These are phyloP conservation scores for Paracorniculantispora psalliotae DNA, from an alignment of 2,329 filamentous ascomycete species.

Conservation along the genomic window DNA sequence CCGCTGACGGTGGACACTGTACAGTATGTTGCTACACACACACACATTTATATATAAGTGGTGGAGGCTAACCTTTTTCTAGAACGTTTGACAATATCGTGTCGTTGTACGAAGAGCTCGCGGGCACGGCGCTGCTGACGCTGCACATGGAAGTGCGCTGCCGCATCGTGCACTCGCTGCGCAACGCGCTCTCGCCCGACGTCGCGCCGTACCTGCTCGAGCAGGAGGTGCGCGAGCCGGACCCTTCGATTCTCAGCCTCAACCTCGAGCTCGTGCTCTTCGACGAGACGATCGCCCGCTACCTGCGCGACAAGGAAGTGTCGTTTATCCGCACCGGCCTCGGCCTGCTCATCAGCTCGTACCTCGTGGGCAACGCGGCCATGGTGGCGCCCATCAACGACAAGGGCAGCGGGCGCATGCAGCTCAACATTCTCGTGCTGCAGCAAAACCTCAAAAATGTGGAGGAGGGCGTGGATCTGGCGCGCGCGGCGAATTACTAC, in stretches of 20 bases:
- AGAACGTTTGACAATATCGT: slow-evolving; percentile 85
- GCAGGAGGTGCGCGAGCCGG: slow-evolving; percentile 70
- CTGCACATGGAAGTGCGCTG: slow-evolving; percentile 86
- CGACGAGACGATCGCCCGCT: slow-evolving; percentile 73
- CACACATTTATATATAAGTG: neutral
- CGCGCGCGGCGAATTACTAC: slow-evolving; percentile 62
- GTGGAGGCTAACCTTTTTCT: neutral
- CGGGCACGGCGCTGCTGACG: slow-evolving; percentile 72
- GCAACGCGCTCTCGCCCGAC: slow-evolving; percentile 55
- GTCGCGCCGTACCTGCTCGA: slow-evolving; percentile 60
- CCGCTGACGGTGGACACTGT: slow-evolving; percentile 85
- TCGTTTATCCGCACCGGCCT: slow-evolving; percentile 74
- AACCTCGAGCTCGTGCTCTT: slow-evolving; percentile 82
- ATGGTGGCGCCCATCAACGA: slow-evolving; percentile 78
- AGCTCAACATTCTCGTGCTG: slow-evolving; percentile 88
- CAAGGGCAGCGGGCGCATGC: slow-evolving; percentile 79
- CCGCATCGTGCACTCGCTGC: slow-evolving; percentile 75
- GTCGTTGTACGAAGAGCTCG: slow-evolving; percentile 75
- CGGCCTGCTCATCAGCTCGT: slow-evolving; percentile 70
- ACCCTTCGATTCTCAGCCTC: slow-evolving; percentile 73
- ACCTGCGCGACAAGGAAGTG: slow-evolving; percentile 66
- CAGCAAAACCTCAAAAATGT: slow-evolving; percentile 97
- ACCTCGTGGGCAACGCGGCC: slow-evolving; percentile 67
- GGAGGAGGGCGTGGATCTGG: slow-evolving; percentile 63
- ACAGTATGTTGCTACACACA: slow-evolving; percentile 51